A percentile compares a stretch with the other conserved stretches of the same genome.
phyloP scores from a whole-genome alignment of 495 filamentous ascomycete species.

The Aspergillus hancockii region DNA sequence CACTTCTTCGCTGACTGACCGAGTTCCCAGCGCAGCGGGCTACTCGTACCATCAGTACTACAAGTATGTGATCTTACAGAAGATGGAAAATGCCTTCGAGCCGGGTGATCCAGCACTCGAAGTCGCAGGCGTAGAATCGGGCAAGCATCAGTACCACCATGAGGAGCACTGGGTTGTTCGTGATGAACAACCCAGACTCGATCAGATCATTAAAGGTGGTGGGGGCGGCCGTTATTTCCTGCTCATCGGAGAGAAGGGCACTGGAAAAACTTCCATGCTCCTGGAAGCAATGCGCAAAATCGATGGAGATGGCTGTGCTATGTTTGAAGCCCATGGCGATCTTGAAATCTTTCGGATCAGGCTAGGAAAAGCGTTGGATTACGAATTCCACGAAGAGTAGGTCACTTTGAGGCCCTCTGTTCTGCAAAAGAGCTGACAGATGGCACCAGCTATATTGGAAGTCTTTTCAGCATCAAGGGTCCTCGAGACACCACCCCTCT shows the following conservation, averaged over 20 bases:
- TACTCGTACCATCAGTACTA: constrained; percentile 86
- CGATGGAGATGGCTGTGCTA: constrained; percentile 79
- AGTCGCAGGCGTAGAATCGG: constrained; percentile 72
- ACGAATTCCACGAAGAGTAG: constrained; percentile 76
- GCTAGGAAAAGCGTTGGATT: constrained; percentile 90
- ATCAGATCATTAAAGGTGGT: constrained; percentile 71
- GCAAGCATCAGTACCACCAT: constrained; percentile 49
- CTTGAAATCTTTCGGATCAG: constrained; percentile 92
- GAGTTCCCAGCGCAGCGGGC: constrained; percentile 60
- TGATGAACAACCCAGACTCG: constrained; percentile 77
- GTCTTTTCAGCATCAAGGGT: constrained; percentile 89
- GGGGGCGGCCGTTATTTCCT: constrained; percentile 82
- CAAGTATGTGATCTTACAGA: constrained; percentile 82
- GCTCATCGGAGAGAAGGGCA: constrained; percentile 94
- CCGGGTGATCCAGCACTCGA: constrained; percentile 91
- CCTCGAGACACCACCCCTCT: constrained; percentile 88
- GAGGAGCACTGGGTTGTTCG: constrained; percentile 81
- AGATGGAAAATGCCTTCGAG: constrained; percentile 91
- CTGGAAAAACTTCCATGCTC: constrained; percentile 94
- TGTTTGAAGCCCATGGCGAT: constrained; percentile 96
- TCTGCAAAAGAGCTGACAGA: constrained; percentile 19
- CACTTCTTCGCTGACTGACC: constrained; percentile 19
- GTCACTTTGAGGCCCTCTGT: not conserved
- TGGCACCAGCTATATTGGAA: constrained; percentile 80
- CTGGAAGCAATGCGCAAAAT: constrained; percentile 91